phyloP scores from a whole-genome alignment of 2,329 filamentous ascomycete genomes.

The Exophiala lecanii-corni region DNA sequence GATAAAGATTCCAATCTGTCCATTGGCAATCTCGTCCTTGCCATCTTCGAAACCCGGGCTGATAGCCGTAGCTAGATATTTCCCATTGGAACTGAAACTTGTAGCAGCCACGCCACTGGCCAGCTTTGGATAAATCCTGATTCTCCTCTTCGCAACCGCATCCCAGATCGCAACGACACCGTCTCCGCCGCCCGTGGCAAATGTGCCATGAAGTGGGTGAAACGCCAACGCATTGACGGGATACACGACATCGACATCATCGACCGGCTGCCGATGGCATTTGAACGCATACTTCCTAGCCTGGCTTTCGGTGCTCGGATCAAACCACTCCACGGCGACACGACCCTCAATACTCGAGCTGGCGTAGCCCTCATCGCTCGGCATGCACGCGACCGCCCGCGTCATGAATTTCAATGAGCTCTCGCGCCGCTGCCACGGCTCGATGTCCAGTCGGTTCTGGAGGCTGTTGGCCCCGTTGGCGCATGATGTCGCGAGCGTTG shows the following conservation, averaged over 20 bases:
- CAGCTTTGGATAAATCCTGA: conserved; percentile 84
- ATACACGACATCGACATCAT: conserved; percentile 75
- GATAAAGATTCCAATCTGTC: conserved; percentile 70
- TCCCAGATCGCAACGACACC: conserved; percentile 93
- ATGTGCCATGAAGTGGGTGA: conserved; percentile 76
- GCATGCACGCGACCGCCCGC: conserved; percentile 90
- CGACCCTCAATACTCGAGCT: conserved; percentile 90
- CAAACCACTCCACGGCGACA: conserved; percentile 97
- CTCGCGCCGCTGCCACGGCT: conserved; percentile 90
- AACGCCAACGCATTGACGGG: conserved; percentile 88
- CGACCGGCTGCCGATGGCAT: conserved; percentile 76
- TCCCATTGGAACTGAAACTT: conserved; percentile 72
- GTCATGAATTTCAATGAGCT: conserved; percentile 96
- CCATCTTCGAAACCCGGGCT: conserved; percentile 87
- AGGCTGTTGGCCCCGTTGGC: conserved; percentile 45
- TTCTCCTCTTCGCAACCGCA: conserved; percentile 80
- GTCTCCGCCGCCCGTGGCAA: conserved; percentile 85
- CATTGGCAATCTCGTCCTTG: conserved; percentile 68
- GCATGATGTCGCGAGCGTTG: conserved; percentile 54
- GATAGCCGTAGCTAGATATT: conserved; percentile 70
- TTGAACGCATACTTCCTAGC: conserved; percentile 98
- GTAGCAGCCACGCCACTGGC: conserved; percentile 72
- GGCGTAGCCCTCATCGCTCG: conserved; percentile 89
- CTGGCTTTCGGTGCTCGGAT: conserved; percentile 79
- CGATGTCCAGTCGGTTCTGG: conserved; percentile 48